Evolutionary conservation across 2,329 filamentous ascomycete species (phyloP), one percentile per base, ranked within the genome.

Genomic region (Colletotrichum sp.): DNA sequence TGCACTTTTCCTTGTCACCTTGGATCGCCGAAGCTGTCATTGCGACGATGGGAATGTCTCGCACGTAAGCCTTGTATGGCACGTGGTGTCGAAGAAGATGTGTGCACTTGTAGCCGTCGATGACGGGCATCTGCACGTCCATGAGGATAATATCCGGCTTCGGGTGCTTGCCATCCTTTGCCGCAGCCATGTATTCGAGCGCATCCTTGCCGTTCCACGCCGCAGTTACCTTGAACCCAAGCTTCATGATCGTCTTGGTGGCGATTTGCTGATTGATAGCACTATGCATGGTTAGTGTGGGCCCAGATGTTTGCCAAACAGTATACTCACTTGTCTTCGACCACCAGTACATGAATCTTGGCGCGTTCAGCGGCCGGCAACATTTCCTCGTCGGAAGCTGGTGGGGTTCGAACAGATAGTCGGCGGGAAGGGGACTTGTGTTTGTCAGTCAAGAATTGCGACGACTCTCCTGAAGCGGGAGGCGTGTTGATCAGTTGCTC

Each of bases 21-120:
- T 95, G 93, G 55, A 95, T 95, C 1, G 94, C 94, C 6, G 92
- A 94, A 6, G 94, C 94, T 1, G 94, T 96, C 93, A 96, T 95
- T n/a, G 94, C 94, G 49, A 96, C 92, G 67, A 96, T 95, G 0
- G 94, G 94, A 7, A 95, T 92, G 59, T 92, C 87, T 71, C 89
- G 87, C 6, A 92, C 87, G 68, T 90, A 89, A 3, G 86, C 80
- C 55, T 89, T 92, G 84, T 94, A 95, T 1, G 93, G 92, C 3
- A 89, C 81, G 78, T 94, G 91, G 71, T 94, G 92, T 18, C 94
- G 89, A 62, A 96, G 89, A 12, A 94, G 88, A 79, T 95, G 93
- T 0, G 94, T 96, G 57, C 94, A 94, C 73, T 91, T 91, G 82
- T 96, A 96, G 2, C 95, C 95, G 80, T 96, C 95, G 77, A 95